Conservation (phyloP, 805 yeast species). For the Candida arabinofermentans region DNA sequence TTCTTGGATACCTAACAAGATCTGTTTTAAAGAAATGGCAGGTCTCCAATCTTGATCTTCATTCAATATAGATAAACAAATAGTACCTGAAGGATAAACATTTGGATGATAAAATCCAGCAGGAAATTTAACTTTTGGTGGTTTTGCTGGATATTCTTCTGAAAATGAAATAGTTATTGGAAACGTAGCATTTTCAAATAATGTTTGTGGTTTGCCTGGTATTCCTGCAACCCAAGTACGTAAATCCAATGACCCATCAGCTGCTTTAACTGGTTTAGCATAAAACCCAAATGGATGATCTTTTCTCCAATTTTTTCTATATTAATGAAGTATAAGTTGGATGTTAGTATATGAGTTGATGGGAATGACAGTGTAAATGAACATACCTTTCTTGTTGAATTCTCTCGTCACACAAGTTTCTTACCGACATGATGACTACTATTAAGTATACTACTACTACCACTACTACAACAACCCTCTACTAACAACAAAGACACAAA, state of each 20-base stretch:
- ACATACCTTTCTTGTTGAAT: constrained; percentile 80
- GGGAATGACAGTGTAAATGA: not conserved
- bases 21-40: constrained; percentile 85
- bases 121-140: constrained; percentile 91
- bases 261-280: constrained; percentile 81
- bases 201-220: constrained; percentile 84
- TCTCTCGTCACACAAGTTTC: constrained; percentile 63
- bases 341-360: not conserved
- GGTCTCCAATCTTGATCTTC: constrained; percentile 99
- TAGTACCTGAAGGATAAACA: constrained; percentile 95
- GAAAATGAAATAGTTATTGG: constrained; percentile 83
- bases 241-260: constrained; percentile 81
- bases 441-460: not conserved
- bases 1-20: constrained; percentile 89
- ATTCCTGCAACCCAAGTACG: constrained; percentile 92
- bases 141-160: constrained; percentile 92
- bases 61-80: constrained; percentile 87
- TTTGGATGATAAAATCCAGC: constrained; percentile 94
- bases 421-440: constrained; percentile 17
- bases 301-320: constrained; percentile 93
- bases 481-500: too few relatives aligned
- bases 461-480: too few relatives aligned
- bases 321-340: not conserved
- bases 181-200: constrained; percentile 88
- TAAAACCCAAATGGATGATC: constrained; percentile 97